Base-by-base conservation (phyloP, 306 rosid species). In the Carpinus fangiana region DNA sequence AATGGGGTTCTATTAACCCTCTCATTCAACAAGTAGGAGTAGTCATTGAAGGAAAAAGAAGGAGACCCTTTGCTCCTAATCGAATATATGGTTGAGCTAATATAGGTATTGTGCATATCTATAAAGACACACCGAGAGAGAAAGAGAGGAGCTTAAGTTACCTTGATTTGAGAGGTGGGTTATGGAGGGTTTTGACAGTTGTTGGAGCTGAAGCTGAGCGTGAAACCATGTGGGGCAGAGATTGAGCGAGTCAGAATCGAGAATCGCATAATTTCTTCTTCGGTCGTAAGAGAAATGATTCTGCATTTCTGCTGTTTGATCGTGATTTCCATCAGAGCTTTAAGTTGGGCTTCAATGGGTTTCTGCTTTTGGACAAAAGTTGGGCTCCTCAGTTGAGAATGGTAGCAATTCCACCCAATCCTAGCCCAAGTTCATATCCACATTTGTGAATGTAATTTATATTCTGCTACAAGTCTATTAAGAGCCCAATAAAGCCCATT, bases 21-120 rank as follows among this genome's bases (percentile, higher is more conserved):
- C 74, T 87, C 90, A 74, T 79, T 82, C 20, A 85, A 70, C 31
- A 81, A 82, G 89, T 88, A 82, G 56, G 93, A 87, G 80, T 82
- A 84, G 61, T 86, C 94, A 80, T 85, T 89, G 80, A 79, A 85
- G 74, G 85, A 86, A 81, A 84, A 82, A 21, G 94, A 82, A 81
- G 78, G 73, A 23, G 90, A 48, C 47, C 86, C 88, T 73, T 88
- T 88, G 73, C 82, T 83, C 85, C 90, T 73, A 31, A 90, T 53
- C 12, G 89, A 82, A 78, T 89, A 91, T 41, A 87, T n/a, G 26
- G 85, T 79, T 26, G 98, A 88, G 87, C 87, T 88, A 79, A 87
- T 72, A 83, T 81, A 91, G 46, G 86, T 26, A 78, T 76, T 85
- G 83, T 85, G 78, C 97, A 93, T 91, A 56, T 70, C 78, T 70